Conservation (phyloP, 495 filamentous ascomycete genomes). For the Jackrogersella multiformis region DNA sequence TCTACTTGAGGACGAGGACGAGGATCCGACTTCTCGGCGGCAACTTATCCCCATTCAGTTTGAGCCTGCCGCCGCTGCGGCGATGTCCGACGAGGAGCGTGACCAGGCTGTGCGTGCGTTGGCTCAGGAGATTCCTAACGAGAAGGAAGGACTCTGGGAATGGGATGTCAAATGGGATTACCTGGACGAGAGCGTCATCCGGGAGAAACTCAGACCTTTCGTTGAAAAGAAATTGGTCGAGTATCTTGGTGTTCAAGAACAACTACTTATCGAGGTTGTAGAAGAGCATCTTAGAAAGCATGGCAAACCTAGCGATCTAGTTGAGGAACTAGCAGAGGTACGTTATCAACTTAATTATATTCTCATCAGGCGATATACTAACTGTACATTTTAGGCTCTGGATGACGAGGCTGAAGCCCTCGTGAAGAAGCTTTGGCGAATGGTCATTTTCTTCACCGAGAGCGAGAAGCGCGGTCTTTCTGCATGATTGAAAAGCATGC, state of each 20-base stretch:
- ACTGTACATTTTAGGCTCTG: slow-evolving; percentile 67
- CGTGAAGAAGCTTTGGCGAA: slow-evolving; percentile 96
- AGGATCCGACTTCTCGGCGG: slow-evolving; percentile 74
- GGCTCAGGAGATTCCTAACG: slow-evolving; percentile 87
- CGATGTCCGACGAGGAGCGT: slow-evolving; percentile 84
- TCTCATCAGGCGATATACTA: slow-evolving; percentile 20
- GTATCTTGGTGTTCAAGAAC: slow-evolving; percentile 94
- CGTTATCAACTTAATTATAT: slow-evolving; percentile 48
- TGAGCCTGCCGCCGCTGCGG: slow-evolving; percentile 74
- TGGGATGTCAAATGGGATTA: slow-evolving; percentile 96
- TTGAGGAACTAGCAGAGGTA: slow-evolving; percentile 85
- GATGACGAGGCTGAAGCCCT: slow-evolving; percentile 95
- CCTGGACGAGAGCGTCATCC: slow-evolving; percentile 83
- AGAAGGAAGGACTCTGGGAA: slow-evolving; percentile 86
- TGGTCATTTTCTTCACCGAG: slow-evolving; percentile 98
- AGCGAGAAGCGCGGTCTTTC: slow-evolving; percentile 90
- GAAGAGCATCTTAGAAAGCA: slow-evolving; percentile 85
- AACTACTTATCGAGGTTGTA: slow-evolving; percentile 92
- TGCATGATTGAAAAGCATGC: slow-evolving; percentile 54
- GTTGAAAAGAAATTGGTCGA: slow-evolving; percentile 99
- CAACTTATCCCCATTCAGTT: slow-evolving; percentile 93
- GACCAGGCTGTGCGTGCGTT: slow-evolving; percentile 80
- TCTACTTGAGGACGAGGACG: slow-evolving; percentile 92
- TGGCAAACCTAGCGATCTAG: slow-evolving; percentile 78
- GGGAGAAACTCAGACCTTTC: slow-evolving; percentile 90